Percentiles rank a stretch among this genome's conserved stretches.
Conservation (phyloP, 2,329 filamentous ascomycete species). For the Fusarium subglutinans region DNA sequence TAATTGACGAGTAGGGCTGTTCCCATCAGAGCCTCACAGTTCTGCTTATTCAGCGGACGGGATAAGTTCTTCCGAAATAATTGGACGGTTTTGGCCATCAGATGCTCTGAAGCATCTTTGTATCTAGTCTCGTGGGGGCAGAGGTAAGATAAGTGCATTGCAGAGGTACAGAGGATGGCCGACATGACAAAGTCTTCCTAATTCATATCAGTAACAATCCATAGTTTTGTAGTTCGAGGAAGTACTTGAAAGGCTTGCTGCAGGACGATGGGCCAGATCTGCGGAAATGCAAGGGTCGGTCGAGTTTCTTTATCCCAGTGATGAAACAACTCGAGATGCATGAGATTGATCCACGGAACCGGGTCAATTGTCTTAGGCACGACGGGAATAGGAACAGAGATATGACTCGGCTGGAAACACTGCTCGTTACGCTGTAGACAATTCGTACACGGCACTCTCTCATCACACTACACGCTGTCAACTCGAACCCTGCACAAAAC, state of each 20-base stretch:
- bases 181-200: background rate
- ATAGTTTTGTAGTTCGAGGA: fast-evolving
- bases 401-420: background rate
- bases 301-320: background rate
- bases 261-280: background rate
- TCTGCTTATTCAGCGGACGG: background rate
- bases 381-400: background rate
- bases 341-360: background rate
- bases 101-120: background rate
- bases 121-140: background rate
- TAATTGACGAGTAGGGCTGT: background rate
- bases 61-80: background rate
- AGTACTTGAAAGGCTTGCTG: background rate
- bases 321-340: background rate
- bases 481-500: too few relatives aligned
- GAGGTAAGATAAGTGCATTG: background rate
- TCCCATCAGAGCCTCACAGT: background rate
- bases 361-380: background rate
- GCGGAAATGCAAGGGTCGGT: background rate
- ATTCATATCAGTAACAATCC: fast-evolving
- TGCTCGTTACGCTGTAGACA: background rate
- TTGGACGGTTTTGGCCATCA: background rate
- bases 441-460: background rate
- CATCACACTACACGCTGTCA: background rate
- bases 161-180: background rate